Evolutionary conservation across 2,329 filamentous ascomycete genomes (phyloP), one percentile per base, ranked within the genome.

Genomic region (Aspergillus intermedius): DNA sequence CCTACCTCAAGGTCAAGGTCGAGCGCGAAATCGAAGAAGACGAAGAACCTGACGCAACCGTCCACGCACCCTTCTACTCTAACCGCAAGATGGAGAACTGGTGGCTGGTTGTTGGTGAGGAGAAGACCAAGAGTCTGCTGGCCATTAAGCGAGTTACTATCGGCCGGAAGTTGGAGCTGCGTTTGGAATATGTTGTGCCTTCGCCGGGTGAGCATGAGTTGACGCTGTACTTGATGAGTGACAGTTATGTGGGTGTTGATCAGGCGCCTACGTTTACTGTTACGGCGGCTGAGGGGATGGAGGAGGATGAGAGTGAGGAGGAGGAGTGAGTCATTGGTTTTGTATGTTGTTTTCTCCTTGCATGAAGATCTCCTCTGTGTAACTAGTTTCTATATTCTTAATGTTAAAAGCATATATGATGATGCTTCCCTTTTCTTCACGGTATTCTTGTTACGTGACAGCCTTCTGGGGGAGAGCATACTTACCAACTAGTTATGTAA

Each of bases 81-180:
- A 77, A 70, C 44, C 86, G 86, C 69, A 98, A 98, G 78, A 86
- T 88, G 75, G 93, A 98, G 77, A 95, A 93, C 66, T 98, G 91
- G 91, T 98, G 93, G 93, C 74, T 98, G 48, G 88, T 98, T 17
- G 88, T 98, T 30, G 91, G 91, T 25, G 91, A 97, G 60, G 90
- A 96, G 73, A 86, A 82, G 67, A 88, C 86, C 37, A 91, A 89
- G 75, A 91, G 79, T 54, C 75, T 98, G 53, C 76, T 97, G 49
- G 91, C 88, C 2, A 95, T 97, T 75, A 98, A 97, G 78, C 82
- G 91, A 58, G 85, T 98, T 51, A 95, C 91, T 1, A 86, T 98
- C 54, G 86, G 84, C 37, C 81, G 80, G 59, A 84, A 86, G 64
- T 72, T 95, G 60, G 86, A 88, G 62, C 80, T 90, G 49, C 83